phyloP scores from a whole-genome alignment of 2,329 filamentous ascomycete species.

The Calonectria hongkongensis region DNA sequence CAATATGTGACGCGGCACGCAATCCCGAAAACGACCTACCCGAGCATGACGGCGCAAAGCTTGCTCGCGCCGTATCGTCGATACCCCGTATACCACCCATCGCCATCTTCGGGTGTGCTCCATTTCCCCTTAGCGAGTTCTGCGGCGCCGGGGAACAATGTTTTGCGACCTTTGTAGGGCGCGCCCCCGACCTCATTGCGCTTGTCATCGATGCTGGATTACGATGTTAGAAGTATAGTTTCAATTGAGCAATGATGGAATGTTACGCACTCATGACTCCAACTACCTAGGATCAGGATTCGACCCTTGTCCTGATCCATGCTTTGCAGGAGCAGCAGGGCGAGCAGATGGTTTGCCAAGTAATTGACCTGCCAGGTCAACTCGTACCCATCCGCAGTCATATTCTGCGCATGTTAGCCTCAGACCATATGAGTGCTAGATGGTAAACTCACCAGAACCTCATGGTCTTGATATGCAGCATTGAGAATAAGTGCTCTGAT shows the following conservation, averaged over 20 bases:
- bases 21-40: slow-evolving; percentile 45
- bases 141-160: slow-evolving; percentile 56
- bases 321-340: slow-evolving; percentile 57
- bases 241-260: background rate
- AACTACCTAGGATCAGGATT: slow-evolving; percentile 58
- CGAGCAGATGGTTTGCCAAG: slow-evolving; percentile 56
- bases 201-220: slow-evolving; percentile 53
- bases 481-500: slow-evolving; percentile 64
- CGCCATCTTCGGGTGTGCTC: slow-evolving; percentile 57
- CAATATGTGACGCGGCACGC: slow-evolving; percentile 27
- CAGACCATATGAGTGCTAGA: background rate
- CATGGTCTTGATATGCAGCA: slow-evolving; percentile 55
- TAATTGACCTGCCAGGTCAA: slow-evolving; percentile 60
- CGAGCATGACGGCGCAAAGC: slow-evolving; percentile 61
- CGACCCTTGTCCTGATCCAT: slow-evolving; percentile 56
- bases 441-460: slow-evolving; percentile 49
- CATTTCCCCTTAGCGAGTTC: slow-evolving; percentile 59
- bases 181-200: slow-evolving; percentile 50
- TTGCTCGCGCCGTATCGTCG: slow-evolving; percentile 64
- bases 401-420: slow-evolving; percentile 47
- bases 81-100: slow-evolving; percentile 55
- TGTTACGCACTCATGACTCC: slow-evolving; percentile 59
- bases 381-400: slow-evolving; percentile 57
- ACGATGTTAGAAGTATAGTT: slow-evolving; percentile 30
- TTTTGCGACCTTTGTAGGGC: slow-evolving; percentile 53